Percentiles rank a stretch among this genome's conserved stretches.
phyloP scores from a whole-genome alignment of 1,284 basidiomycete species.

The Austroboletus rostrupii region DNA sequence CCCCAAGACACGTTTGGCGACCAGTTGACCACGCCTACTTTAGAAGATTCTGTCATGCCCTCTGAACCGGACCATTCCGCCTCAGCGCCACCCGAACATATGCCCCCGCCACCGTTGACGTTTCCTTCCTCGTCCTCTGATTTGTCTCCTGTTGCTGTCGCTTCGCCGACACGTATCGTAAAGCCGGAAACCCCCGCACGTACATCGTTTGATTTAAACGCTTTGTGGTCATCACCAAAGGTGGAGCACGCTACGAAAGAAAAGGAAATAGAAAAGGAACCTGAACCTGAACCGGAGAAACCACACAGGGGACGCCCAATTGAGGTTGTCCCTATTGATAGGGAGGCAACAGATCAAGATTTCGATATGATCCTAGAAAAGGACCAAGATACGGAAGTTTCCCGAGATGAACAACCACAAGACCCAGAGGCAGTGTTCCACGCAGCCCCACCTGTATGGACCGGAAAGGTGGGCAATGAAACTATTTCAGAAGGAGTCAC shows the following conservation, averaged over 20 bases:
- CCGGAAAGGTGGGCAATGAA: constrained; percentile 54
- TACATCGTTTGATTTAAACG: constrained; percentile 64
- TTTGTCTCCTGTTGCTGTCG: not conserved
- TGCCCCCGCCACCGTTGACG: constrained; percentile 13
- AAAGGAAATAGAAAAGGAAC: constrained; percentile 19
- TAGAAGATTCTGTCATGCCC: constrained; percentile 10
- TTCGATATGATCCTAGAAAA: constrained; percentile 80
- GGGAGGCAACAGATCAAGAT: constrained; percentile 64
- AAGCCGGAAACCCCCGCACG: constrained; percentile 41
- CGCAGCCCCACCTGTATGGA: constrained; percentile 59
- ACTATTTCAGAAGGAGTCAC: not conserved
- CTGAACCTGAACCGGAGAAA: constrained; percentile 12
- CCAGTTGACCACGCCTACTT: constrained; percentile 13
- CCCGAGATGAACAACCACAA: constrained; percentile 16
- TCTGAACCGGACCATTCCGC: constrained; percentile 5
- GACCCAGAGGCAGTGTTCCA: constrained; percentile 46
- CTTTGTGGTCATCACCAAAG: constrained; percentile 59
- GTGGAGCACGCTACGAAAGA: constrained; percentile 26
- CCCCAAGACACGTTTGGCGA: constrained; percentile 20
- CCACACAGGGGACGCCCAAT: constrained; percentile 36
- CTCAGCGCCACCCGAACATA: constrained; percentile 15
- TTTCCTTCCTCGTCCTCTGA: constrained; percentile 13
- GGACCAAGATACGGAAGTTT: constrained; percentile 37
- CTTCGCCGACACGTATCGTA: constrained; percentile 27
- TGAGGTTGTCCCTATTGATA: constrained; percentile 38